Base-by-base conservation (phyloP, 805 yeast genomes). In the Maudiozyma barnettii region DNA sequence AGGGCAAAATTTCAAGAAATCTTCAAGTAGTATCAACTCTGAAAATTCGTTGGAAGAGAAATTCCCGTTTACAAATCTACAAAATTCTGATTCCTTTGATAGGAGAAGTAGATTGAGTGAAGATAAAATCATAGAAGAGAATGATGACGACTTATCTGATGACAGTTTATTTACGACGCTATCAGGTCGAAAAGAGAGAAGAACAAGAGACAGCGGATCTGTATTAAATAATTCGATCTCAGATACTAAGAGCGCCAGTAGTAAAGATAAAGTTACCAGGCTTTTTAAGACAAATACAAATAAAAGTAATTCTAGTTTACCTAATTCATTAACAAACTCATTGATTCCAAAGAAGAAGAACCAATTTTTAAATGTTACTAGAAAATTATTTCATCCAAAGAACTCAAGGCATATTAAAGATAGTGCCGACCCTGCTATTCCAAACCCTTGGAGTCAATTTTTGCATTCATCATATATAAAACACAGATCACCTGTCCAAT, bases 401-500 rank as follows among this genome's bases (percentile, higher is more conserved):
- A 52, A 44, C 30, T 55, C 50, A 33, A 50, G 59, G 37, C 51
- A 51, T 33, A 47, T 48, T 7, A 54, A 57, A 22, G 62, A 56
- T 30, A 51, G 41, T 9, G 41, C 43, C 18, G 66, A 61, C 30
- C 55, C 57, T 9, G 57, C 52, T 5, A 39, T 57, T 5, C 63
- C 65, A 7, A 59, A 49, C 31, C 54, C 66, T 1, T 46, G 63
- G 41, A 58, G 61, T 45, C 62, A 59, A 48, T 61, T 63, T 53
- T 49, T 63, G 30, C 66, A 63, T 50, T 59, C 64, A 5, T 57
- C 64, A 10, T 60, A 59, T 40, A 56, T 54, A 18, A 61, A 58
- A 41, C 66, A 63, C 47, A 60, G 56, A 49, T 53, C 63, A 1
- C 61, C 64, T 9, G 57, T 63, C 4, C 62, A 63, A 38, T 61